Percentiles rank a stretch among this genome's conserved stretches.
These are phyloP conservation scores for Hygrophila difformis DNA, from an alignment of 257 asterid genomes.

Conservation along the genomic window DNA sequence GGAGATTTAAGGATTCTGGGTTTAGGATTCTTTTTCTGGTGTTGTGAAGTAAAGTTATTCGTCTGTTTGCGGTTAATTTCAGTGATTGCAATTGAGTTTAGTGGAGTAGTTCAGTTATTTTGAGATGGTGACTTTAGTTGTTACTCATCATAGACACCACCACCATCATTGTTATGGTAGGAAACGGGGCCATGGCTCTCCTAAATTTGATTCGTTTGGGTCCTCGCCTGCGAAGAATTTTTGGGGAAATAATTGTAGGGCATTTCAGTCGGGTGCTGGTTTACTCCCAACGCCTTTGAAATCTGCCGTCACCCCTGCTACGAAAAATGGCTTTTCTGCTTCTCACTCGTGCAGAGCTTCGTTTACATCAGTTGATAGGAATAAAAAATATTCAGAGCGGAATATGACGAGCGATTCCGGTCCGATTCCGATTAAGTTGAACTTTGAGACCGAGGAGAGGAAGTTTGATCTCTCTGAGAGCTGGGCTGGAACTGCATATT, in stretches of 20 bases:
- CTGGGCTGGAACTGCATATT: conserved; percentile 98
- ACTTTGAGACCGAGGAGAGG: conserved; percentile 16
- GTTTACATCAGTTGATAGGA: conserved; percentile 21
- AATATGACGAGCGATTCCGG: conserved; percentile 26
- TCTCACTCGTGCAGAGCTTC: conserved; percentile 33
- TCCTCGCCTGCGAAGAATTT: conserved; percentile 23
- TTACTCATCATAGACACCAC: conserved; percentile 54
- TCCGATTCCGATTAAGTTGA: conserved; percentile 39
- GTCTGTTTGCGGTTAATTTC: no score
- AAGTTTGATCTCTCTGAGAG: conserved; percentile 56
- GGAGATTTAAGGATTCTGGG: conserved; percentile 39
- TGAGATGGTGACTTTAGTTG: conserved; percentile 62
- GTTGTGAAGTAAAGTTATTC: conserved; percentile 4
- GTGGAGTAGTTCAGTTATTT: conserved; percentile 11
- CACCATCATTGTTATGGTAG: conserved; percentile 29
- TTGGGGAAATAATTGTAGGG: conserved; percentile 33
- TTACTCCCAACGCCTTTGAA: conserved; percentile 36
- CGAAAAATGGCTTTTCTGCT: conserved; percentile 17
- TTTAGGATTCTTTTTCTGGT: conserved; percentile 6
- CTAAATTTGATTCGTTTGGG: conserved; percentile 19
- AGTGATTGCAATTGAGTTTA: conserved; percentile 6
- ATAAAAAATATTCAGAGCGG: conserved; percentile 22
- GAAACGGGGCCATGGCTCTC: conserved; percentile 18
- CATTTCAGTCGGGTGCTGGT: conserved; percentile 37
- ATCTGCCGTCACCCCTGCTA: conserved; percentile 25